Conservation (phyloP, 768 basidiomycete species). For the Russula sp. region DNA sequence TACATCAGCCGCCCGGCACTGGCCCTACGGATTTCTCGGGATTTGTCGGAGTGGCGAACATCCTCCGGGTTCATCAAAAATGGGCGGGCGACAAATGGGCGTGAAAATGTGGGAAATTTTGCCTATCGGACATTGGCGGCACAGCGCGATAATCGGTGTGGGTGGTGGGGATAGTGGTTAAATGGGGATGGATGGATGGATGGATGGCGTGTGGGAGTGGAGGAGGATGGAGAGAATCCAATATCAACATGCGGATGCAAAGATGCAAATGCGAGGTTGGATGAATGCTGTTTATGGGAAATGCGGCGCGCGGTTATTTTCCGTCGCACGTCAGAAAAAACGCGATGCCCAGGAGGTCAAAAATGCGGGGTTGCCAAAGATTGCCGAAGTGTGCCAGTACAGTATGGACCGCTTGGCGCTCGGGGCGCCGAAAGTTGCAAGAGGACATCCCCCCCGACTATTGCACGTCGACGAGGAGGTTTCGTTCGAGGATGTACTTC, state of each 20-base stretch:
- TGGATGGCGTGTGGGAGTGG: background rate
- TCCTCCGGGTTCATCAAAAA: background rate
- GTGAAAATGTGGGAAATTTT: constrained; percentile 12
- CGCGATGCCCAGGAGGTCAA: constrained; percentile 20
- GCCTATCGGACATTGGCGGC: constrained; percentile 9
- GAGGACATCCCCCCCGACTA: constrained; percentile 38
- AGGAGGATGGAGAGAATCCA: constrained; percentile 2
- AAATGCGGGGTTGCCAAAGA: constrained; percentile 19
- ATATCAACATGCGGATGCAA: constrained; percentile 29
- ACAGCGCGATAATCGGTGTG: constrained; percentile 1
- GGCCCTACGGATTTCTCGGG: constrained; percentile 6
- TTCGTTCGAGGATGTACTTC: constrained; percentile 95
- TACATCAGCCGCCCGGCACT: constrained; percentile 1
- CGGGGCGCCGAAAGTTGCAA: constrained; percentile 14
- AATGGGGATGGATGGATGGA: background rate
- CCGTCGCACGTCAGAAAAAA: constrained; percentile 23
- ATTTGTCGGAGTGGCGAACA: background rate
- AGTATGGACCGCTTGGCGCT: no score
- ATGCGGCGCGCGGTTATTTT: constrained; percentile 11
- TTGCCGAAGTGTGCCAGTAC: constrained; percentile 21
- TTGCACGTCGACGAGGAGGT: constrained; percentile 83
- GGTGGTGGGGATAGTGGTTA: background rate
- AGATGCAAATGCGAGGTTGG: constrained; percentile 26
- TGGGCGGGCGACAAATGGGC: no score
- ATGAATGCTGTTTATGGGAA: constrained; percentile 20